phyloP scores from a whole-genome alignment of 1,284 basidiomycete species.

The Trichosporon sp. region DNA sequence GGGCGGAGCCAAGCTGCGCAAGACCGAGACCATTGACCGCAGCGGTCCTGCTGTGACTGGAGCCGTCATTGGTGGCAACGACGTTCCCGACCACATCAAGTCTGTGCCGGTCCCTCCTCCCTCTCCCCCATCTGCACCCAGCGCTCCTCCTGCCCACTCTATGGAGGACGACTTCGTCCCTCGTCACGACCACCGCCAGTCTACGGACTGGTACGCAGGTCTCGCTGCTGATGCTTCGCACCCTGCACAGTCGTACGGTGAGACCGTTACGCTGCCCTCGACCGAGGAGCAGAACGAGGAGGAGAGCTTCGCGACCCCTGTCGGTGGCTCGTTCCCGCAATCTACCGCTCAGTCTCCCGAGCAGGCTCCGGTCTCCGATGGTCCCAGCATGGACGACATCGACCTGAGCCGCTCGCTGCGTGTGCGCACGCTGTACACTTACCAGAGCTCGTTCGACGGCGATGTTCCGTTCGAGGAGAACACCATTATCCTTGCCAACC shows the following conservation, averaged over 20 bases:
- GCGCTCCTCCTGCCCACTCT: not conserved
- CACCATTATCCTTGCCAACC: slow-evolving; percentile 69
- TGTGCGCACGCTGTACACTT: slow-evolving; percentile 73
- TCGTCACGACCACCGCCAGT: slow-evolving; percentile 60
- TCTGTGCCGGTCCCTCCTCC: slow-evolving; percentile 40
- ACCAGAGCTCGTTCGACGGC: slow-evolving; percentile 75
- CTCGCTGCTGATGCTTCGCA: slow-evolving; percentile 67
- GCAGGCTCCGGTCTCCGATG: slow-evolving; percentile 11
- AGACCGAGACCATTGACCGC: slow-evolving; percentile 77
- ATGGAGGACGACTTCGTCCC: slow-evolving; percentile 27
- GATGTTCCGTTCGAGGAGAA: slow-evolving; percentile 84
- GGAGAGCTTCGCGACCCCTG: slow-evolving; percentile 48
- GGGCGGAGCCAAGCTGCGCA: slow-evolving; percentile 68
- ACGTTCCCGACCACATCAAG: slow-evolving; percentile 67
- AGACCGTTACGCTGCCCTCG: slow-evolving; percentile 22
- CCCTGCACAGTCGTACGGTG: slow-evolving; percentile 26
- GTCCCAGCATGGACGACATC: slow-evolving; percentile 19
- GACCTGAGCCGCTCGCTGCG: slow-evolving; percentile 49
- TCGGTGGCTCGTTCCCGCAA: not conserved
- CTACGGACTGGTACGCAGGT: slow-evolving; percentile 85
- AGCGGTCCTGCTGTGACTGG: slow-evolving; percentile 65
- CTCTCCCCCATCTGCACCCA: not conserved
- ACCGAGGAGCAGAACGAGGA: slow-evolving; percentile 35
- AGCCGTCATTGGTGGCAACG: slow-evolving; percentile 65
- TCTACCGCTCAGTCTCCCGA: not conserved